phyloP scores from a whole-genome alignment of 495 filamentous ascomycete genomes.

The Hypomontagnella monticulosa region DNA sequence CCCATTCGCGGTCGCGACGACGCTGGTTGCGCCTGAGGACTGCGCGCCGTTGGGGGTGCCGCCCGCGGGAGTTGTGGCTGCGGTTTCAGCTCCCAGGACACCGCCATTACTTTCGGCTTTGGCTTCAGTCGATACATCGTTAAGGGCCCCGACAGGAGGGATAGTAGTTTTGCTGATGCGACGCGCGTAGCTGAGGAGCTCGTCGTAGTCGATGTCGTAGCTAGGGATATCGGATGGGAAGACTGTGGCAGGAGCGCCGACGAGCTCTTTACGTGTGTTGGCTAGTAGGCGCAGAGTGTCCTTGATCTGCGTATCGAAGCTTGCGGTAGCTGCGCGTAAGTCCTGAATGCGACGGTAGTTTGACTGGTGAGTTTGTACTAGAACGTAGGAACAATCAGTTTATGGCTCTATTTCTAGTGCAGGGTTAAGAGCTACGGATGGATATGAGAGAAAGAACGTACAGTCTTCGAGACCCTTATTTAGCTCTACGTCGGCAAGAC shows the following conservation, averaged over 20 bases:
- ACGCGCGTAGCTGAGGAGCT: conserved; percentile 77
- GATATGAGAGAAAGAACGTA: conserved; percentile 44
- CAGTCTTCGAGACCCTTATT: conserved; percentile 65
- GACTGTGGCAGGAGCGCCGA: conserved; percentile 63
- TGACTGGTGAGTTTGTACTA: conserved; percentile 73
- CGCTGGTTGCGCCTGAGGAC: conserved; percentile 1
- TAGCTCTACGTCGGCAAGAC: conserved; percentile 73
- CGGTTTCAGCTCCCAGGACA: conserved; percentile 32
- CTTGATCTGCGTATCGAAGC: conserved; percentile 70
- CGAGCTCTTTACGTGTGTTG: conserved; percentile 71
- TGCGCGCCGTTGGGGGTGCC: conserved; percentile 42
- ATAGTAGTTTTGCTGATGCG: conserved; percentile 77
- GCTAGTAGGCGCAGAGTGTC: conserved; percentile 68
- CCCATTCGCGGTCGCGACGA: conserved; percentile 23
- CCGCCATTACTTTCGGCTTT: conserved; percentile 36
- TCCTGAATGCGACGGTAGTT: conserved; percentile 70
- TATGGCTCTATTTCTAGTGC: neutral
- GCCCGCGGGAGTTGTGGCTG: conserved; percentile 42
- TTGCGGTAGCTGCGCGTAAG: conserved; percentile 67
- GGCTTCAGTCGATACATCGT: conserved; percentile 40
- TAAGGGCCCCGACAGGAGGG: conserved; percentile 68
- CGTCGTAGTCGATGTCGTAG: conserved; percentile 66
- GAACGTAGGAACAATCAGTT: neutral
- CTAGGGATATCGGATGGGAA: conserved; percentile 52
- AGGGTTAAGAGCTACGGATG: neutral